Conservation (phyloP, 169 alveolate genomes). For the Eimeria falciformis region DNA sequence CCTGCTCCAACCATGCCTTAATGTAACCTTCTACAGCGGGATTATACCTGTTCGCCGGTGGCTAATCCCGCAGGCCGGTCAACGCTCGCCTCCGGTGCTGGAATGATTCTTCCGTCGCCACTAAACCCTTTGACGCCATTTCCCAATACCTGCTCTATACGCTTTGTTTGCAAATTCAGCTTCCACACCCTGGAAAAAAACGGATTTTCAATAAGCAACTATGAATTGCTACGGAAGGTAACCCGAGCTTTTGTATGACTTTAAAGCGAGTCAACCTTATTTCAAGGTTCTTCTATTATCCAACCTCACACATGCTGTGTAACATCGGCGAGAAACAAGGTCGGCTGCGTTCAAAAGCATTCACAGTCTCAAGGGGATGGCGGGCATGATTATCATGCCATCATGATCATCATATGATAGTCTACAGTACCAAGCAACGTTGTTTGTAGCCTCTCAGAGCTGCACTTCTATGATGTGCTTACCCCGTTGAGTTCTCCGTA, state of each 20-base stretch:
- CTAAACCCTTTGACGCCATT: conserved; percentile 11
- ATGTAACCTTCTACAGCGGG: not conserved
- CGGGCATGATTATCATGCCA: too few relatives aligned
- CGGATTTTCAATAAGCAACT: too few relatives aligned
- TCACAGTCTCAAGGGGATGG: not conserved
- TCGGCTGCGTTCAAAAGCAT: conserved; percentile 2
- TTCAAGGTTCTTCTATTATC: not conserved
- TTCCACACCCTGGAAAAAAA: conserved; percentile 16
- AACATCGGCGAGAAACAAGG: conserved; percentile 34
- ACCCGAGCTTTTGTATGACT: too few relatives aligned
- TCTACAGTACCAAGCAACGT: too few relatives aligned
- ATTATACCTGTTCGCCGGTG: conserved; percentile 43
- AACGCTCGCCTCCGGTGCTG: conserved; percentile 28
- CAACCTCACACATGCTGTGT: conserved; percentile 24
- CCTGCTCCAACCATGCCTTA: not conserved
- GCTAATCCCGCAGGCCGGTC: conserved; percentile 8
- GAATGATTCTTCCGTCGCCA: conserved; percentile 51
- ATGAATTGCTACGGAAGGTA: too few relatives aligned
- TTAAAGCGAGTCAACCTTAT: too few relatives aligned
- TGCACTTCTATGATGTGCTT: not conserved
- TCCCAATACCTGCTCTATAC: conserved; percentile 27
- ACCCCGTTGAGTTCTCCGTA: not conserved
- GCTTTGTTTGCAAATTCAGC: conserved; percentile 9
- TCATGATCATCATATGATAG: too few relatives aligned
- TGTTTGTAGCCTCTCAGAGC: not conserved